Conservation (phyloP, 2,329 filamentous ascomycete species). For the Chaetomiaceae sp. region DNA sequence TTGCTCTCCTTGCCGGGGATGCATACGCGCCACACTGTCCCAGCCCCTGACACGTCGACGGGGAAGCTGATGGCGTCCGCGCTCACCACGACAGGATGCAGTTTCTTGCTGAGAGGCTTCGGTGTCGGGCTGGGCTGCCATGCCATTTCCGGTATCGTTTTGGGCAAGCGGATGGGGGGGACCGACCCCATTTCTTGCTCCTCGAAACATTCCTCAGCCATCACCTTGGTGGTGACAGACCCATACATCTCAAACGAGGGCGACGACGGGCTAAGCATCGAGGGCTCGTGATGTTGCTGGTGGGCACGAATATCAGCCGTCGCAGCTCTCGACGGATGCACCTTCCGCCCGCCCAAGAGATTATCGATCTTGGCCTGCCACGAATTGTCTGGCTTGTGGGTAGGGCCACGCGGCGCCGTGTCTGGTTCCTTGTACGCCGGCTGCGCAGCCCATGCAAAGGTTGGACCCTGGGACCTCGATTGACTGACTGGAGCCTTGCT, state of each 20-base stretch:
- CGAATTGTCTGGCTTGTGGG: conserved; percentile 15
- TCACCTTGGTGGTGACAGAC: conserved; percentile 57
- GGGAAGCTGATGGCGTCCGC: conserved; percentile 28
- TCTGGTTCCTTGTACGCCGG: conserved; percentile 22
- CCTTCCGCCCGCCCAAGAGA: conserved; percentile 66
- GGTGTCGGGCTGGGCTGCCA: conserved; percentile 57
- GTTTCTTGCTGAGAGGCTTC: conserved; percentile 51
- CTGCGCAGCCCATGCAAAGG: conserved; percentile 24
- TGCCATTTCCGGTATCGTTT: conserved; percentile 55
- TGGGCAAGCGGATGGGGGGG: conserved; percentile 65
- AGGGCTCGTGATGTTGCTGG: conserved; percentile 47
- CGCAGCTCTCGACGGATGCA: conserved; percentile 51
- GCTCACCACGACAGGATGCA: conserved; percentile 43
- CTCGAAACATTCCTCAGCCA: conserved; percentile 76
- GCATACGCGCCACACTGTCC: conserved; percentile 37
- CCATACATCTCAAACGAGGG: conserved; percentile 37
- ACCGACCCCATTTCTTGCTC: conserved; percentile 76
- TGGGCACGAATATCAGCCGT: conserved; percentile 50
- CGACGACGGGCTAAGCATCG: conserved; percentile 39
- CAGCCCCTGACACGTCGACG: conserved; percentile 29
- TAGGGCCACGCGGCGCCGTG: background rate
- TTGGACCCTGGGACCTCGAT: conserved; percentile 18
- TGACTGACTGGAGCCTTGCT: background rate
- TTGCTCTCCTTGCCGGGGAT: conserved; percentile 39
- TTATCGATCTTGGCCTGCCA: conserved; percentile 82